Conservation (phyloP, 495 filamentous ascomycete species). For the Penicillium antarcticum region DNA sequence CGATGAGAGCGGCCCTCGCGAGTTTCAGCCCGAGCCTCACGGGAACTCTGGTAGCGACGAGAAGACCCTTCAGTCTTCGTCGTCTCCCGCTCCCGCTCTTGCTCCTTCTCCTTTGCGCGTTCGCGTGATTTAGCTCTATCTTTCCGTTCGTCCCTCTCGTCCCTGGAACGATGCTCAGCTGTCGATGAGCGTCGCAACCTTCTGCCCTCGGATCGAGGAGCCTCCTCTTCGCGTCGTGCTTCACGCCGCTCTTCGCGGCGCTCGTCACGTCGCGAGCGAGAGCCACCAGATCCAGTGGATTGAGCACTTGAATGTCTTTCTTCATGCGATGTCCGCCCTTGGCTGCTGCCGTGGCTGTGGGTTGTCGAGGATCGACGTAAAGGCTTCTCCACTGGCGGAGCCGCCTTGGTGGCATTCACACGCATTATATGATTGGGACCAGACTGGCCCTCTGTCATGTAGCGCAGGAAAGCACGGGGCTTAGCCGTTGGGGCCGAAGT, state of each 20-base stretch:
- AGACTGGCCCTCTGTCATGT: constrained; percentile 37
- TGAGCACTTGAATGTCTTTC: constrained; percentile 27
- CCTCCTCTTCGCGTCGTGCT: neutral
- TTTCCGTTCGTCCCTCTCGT: neutral
- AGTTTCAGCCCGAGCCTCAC: neutral
- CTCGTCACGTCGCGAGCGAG: constrained; percentile 19
- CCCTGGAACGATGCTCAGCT: constrained; percentile 5
- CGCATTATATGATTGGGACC: constrained; percentile 34
- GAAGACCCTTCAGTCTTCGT: constrained; percentile 22
- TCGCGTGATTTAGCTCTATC: constrained; percentile 6
- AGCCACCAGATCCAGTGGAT: constrained; percentile 20
- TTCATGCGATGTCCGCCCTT: constrained; percentile 22
- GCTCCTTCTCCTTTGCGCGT: constrained; percentile 11
- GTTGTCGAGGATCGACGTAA: constrained; percentile 27
- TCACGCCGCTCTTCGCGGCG: constrained; percentile 1
- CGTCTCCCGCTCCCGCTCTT: constrained; percentile 13
- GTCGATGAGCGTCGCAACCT: constrained; percentile 1
- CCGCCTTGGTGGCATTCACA: constrained; percentile 33
- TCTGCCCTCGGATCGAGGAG: constrained; percentile 1
- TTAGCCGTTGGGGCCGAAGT: constrained; percentile 20
- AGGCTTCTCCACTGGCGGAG: constrained; percentile 23
- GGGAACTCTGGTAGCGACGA: constrained; percentile 13
- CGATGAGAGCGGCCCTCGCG: constrained; percentile 23
- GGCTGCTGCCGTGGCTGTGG: constrained; percentile 31
- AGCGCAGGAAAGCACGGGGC: constrained; percentile 36